Percentiles rank a stretch among this genome's conserved stretches.
Conservation (phyloP, 1,139 yeast genomes). For the Taphrina wiesneri region DNA sequence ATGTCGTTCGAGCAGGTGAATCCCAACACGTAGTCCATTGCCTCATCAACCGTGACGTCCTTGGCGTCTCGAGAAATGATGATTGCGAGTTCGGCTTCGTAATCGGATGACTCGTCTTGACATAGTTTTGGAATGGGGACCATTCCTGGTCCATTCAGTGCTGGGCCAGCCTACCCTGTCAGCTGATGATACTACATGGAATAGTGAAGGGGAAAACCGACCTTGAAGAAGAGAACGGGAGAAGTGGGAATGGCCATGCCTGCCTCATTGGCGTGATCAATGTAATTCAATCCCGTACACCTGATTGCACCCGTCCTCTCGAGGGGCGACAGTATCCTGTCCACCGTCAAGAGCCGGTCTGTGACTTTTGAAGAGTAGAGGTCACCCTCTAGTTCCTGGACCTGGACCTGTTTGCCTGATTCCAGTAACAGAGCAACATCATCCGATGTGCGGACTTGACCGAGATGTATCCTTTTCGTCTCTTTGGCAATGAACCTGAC, state of each 20-base stretch:
- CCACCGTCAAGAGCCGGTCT: conserved; percentile 24
- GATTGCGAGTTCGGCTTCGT: conserved; percentile 58
- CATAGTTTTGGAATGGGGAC: conserved; percentile 51
- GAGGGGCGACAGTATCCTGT: conserved; percentile 27
- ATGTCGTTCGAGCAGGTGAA: conserved; percentile 55
- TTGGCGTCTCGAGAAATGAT: conserved; percentile 56
- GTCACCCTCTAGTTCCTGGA: conserved; percentile 40
- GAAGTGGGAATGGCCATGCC: conserved; percentile 48
- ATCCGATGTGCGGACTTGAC: neutral
- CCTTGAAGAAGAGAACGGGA: conserved; percentile 51
- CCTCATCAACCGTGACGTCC: conserved; percentile 51
- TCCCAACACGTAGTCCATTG: conserved; percentile 54
- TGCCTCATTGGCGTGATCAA: conserved; percentile 20
- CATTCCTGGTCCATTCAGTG: conserved; percentile 39
- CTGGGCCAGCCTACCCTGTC: conserved; percentile 36
- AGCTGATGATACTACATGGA: neutral
- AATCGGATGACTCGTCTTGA: conserved; percentile 50
- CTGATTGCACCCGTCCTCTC: conserved; percentile 21
- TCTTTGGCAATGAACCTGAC: conserved; percentile 12
- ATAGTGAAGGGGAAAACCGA: neutral
- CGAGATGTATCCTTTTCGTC: conserved; percentile 3
- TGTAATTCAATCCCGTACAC: conserved; percentile 39
- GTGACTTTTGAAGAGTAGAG: conserved; percentile 7
- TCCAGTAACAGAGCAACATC: neutral
- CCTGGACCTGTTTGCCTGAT: conserved; percentile 10